These are phyloP conservation scores for Penicillium occitanis DNA, from an alignment of 2,329 filamentous ascomycete species.

Conservation along the genomic window DNA sequence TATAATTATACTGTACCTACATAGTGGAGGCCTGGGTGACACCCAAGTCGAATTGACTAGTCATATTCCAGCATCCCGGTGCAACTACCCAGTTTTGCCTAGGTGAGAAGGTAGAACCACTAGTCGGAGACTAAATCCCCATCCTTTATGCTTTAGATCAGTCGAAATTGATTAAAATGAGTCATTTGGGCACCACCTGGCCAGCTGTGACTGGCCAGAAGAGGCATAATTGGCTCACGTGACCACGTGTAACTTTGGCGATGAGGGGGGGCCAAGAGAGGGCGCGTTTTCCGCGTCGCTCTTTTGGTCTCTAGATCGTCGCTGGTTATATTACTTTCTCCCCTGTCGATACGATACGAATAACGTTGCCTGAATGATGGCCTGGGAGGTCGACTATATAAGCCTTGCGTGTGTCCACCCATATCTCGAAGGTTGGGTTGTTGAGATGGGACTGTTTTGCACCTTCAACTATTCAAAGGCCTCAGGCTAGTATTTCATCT, in stretches of 20 bases:
- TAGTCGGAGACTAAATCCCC: constrained; percentile 1
- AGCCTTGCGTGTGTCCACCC: background rate
- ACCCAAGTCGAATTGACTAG: constrained; percentile 7
- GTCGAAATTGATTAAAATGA: background rate
- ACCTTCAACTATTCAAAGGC: background rate
- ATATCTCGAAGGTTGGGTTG: background rate
- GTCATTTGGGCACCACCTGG: constrained; percentile 12
- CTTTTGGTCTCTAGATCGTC: background rate
- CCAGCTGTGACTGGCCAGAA: constrained; percentile 6
- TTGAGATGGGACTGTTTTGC: background rate
- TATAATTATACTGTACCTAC: background rate
- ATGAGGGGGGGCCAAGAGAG: constrained; percentile 26
- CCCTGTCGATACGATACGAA: constrained; percentile 4
- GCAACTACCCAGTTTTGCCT: constrained; percentile 8
- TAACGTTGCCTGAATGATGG: constrained; percentile 5
- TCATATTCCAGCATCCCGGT: constrained; percentile 13
- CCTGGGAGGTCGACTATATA: constrained; percentile 5
- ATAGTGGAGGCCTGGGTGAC: background rate
- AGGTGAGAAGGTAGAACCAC: background rate
- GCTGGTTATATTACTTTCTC: background rate
- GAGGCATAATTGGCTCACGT: constrained; percentile 29
- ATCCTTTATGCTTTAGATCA: background rate
- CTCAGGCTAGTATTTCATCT: constrained; percentile 7
- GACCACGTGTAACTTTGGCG: constrained; percentile 42
- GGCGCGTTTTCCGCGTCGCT: constrained; percentile 28